A percentile compares a stretch with the other conserved stretches of the same genome.
These are phyloP conservation scores for Globisporangium nunn DNA, from an alignment of 352 stramenopile species.

Conservation along the genomic window DNA sequence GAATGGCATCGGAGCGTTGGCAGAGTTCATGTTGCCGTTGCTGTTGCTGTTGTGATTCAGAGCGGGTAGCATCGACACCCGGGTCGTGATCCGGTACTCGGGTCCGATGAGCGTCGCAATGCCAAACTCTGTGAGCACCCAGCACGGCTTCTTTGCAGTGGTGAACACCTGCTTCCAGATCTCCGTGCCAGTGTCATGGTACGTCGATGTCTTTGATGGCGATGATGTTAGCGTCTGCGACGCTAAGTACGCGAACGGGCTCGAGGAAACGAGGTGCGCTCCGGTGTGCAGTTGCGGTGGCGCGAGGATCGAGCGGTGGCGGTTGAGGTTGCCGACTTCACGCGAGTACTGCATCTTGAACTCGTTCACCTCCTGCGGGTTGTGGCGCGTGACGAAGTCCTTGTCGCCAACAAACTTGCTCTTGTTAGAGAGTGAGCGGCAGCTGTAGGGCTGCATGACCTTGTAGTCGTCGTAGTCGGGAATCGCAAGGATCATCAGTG, in stretches of 20 bases:
- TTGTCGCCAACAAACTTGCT: slow-evolving; percentile 56
- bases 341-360: slow-evolving; percentile 77
- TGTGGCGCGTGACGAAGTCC: slow-evolving; percentile 67
- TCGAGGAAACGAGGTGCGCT: slow-evolving; percentile 7
- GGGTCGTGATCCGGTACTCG: slow-evolving; percentile 52
- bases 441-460: slow-evolving; percentile 70
- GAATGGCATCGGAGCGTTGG: slow-evolving; percentile 3
- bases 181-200: slow-evolving; percentile 5
- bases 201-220: slow-evolving; percentile 15
- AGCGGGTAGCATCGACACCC: slow-evolving; percentile 27
- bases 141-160: slow-evolving; percentile 45
- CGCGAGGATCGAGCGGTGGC: slow-evolving; percentile 52
- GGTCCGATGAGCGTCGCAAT: slow-evolving; percentile 55
- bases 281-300: slow-evolving; percentile 27
- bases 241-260: slow-evolving; percentile 19
- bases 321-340: slow-evolving; percentile 55
- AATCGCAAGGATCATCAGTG: slow-evolving; percentile 60
- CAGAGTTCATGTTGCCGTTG: slow-evolving; percentile 4
- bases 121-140: slow-evolving; percentile 56
- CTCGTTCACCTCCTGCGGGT: slow-evolving; percentile 61
- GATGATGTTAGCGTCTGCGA: slow-evolving; percentile 12
- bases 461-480: slow-evolving; percentile 77
- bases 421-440: slow-evolving; percentile 47
- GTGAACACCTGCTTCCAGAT: slow-evolving; percentile 49
- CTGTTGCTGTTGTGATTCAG: slow-evolving; percentile 5